These are phyloP conservation scores for Asparagopsis taxiformis DNA, from an alignment of 31 red algal genomes.

Conservation along the genomic window DNA sequence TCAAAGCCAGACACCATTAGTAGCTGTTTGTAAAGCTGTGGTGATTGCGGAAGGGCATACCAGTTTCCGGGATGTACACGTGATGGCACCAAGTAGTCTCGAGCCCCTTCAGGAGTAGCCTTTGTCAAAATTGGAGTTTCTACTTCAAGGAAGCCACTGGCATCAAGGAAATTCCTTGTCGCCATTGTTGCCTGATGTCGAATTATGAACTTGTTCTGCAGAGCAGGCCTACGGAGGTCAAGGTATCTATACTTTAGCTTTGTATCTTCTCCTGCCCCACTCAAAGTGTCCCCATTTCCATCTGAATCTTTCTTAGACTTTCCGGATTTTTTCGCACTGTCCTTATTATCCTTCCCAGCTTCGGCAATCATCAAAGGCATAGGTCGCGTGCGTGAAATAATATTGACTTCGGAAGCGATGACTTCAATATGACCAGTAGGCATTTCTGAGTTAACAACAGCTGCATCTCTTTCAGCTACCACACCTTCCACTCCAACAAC, in stretches of 20 bases:
- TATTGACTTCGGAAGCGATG: conserved; percentile 56
- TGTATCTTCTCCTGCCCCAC: conserved; percentile 63
- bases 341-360: conserved; percentile 33
- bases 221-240: conserved; percentile 73
- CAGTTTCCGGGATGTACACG: conserved; percentile 86
- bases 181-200: conserved; percentile 79
- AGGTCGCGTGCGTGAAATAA: conserved; percentile 70
- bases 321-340: conserved; percentile 2
- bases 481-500: conserved; percentile 82
- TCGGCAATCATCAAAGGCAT: conserved; percentile 82
- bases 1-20: conserved; percentile 99
- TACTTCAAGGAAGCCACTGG: conserved; percentile 89
- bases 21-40: conserved; percentile 99
- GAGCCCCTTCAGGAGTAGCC: conserved; percentile 98
- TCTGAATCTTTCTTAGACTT: conserved; percentile 16
- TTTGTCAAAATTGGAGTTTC: conserved; percentile 98
- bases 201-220: conserved; percentile 78
- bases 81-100: conserved; percentile 98
- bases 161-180: conserved; percentile 77
- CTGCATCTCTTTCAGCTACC: conserved; percentile 63
- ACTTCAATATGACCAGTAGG: conserved; percentile 89
- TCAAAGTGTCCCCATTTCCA: background rate
- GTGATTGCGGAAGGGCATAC: conserved; percentile 99
- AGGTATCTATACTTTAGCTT: conserved; percentile 94
- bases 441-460: conserved; percentile 77